Conservation (phyloP, 345 rosid genomes). For the Balakata baccata region DNA sequence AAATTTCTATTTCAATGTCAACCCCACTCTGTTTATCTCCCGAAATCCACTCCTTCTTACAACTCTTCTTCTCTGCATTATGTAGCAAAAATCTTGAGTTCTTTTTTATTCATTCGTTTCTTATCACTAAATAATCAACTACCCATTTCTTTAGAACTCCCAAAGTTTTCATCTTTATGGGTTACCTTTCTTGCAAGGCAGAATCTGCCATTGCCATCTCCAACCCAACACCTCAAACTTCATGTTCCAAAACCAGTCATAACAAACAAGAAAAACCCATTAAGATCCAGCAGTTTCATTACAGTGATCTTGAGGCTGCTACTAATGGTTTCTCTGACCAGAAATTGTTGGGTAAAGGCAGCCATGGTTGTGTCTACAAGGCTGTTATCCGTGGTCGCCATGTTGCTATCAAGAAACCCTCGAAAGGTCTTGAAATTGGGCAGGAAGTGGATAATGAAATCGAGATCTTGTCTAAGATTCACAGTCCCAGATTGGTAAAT, state of each 20-base stretch:
- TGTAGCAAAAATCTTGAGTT: background rate
- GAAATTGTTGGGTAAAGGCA: constrained; percentile 83
- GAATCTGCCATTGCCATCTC: constrained; percentile 45
- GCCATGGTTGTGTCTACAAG: constrained; percentile 95
- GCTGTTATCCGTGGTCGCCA: constrained; percentile 80
- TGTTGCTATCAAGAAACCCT: constrained; percentile 82
- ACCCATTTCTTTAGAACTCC: background rate
- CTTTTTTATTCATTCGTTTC: background rate
- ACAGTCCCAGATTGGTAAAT: constrained; percentile 87
- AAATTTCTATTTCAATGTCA: background rate
- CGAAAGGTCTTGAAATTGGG: constrained; percentile 57
- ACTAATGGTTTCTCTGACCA: constrained; percentile 81
- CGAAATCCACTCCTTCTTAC: background rate
- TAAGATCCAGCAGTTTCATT: constrained; percentile 73
- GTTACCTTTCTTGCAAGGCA: constrained; percentile 85
- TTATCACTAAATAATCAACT: background rate
- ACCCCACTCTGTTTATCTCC: constrained; percentile 2
- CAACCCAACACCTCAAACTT: constrained; percentile 16
- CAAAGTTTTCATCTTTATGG: constrained; percentile 39
- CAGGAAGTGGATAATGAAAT: constrained; percentile 86
- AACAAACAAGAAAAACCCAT: constrained; percentile 47
- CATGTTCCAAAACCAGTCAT: constrained; percentile 32
- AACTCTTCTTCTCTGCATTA: background rate
- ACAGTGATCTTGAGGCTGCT: constrained; percentile 90
- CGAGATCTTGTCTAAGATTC: constrained; percentile 85